A percentile compares a stretch with the other conserved stretches of the same genome.
Evolutionary conservation across 177 flowering plant genomes (phyloP).

Genomic region (Vitis hybrid): DNA sequence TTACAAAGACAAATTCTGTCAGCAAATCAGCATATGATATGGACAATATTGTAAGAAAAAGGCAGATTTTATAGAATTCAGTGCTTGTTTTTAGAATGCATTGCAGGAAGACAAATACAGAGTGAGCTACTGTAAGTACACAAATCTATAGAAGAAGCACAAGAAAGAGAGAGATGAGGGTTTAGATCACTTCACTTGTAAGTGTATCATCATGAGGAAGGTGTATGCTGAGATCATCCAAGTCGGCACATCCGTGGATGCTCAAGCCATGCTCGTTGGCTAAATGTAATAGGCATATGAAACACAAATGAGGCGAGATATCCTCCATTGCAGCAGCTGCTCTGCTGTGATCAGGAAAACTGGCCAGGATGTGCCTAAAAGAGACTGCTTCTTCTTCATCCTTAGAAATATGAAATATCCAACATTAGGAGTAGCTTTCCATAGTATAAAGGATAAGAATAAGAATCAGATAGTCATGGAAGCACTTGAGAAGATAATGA

Average conservation of each 20-base stretch:
- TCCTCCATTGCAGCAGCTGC: conserved; percentile 65
- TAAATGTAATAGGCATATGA: conserved; percentile 86
- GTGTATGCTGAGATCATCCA: conserved; percentile 52
- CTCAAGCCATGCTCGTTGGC: conserved; percentile 85
- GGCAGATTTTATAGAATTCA: background rate
- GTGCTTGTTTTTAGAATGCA: background rate
- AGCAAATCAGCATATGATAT: background rate
- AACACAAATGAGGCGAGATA: conserved; percentile 91
- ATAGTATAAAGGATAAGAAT: background rate
- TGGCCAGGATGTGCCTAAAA: conserved; percentile 55
- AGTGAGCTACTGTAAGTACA: background rate
- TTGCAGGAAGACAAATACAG: background rate
- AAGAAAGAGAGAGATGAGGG: background rate
- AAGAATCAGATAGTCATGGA: background rate
- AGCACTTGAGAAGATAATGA: background rate
- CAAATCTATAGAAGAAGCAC: background rate
- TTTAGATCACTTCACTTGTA: conserved; percentile 2
- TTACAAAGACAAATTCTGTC: background rate
- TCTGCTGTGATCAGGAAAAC: conserved; percentile 59
- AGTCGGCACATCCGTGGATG: conserved; percentile 45
- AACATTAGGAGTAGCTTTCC: background rate
- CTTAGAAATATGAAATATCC: conserved; percentile 12
- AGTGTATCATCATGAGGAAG: conserved; percentile 14
- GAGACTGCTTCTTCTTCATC: conserved; percentile 43
- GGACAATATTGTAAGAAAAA: background rate